Percentiles rank a stretch among this genome's conserved stretches.
phyloP scores from a whole-genome alignment of 148 eudicot species.

The Beta vulgaris region DNA sequence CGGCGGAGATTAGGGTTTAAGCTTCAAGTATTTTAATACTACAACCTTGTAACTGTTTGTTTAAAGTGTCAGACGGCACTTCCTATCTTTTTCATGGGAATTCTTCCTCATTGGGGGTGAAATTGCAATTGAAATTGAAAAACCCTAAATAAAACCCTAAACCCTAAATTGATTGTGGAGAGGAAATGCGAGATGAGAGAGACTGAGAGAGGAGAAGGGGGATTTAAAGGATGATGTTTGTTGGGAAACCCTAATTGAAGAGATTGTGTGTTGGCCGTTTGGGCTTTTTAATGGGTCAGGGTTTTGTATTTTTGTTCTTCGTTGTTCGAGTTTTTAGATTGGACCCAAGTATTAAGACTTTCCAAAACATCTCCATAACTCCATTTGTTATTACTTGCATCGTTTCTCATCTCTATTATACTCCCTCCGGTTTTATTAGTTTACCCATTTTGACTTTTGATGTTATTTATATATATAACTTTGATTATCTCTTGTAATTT shows the following conservation, averaged over 20 bases:
- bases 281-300: too few species aligned
- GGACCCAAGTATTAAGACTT: too few species aligned
- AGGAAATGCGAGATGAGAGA: neutral
- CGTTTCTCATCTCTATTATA: too few species aligned
- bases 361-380: too few species aligned
- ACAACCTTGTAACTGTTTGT: constrained; percentile 22
- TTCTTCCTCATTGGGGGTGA: constrained; percentile 53
- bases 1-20: constrained; percentile 2
- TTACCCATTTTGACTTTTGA: too few species aligned
- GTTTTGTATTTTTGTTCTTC: too few species aligned
- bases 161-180: constrained; percentile 5
- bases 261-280: neutral
- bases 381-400: too few species aligned
- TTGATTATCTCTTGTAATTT: too few species aligned
- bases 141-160: neutral
- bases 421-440: too few species aligned
- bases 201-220: neutral
- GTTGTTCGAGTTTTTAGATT: too few species aligned
- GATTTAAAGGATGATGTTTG: neutral
- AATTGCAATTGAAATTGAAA: neutral
- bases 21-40: constrained; percentile 13
- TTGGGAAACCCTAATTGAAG: constrained; percentile 11
- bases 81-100: constrained; percentile 73
- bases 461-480: too few species aligned
- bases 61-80: constrained; percentile 87